Percentiles rank a stretch among this genome's conserved stretches.
Conservation (phyloP, 2,329 filamentous ascomycete genomes). For the Amylocarpus encephaloides region DNA sequence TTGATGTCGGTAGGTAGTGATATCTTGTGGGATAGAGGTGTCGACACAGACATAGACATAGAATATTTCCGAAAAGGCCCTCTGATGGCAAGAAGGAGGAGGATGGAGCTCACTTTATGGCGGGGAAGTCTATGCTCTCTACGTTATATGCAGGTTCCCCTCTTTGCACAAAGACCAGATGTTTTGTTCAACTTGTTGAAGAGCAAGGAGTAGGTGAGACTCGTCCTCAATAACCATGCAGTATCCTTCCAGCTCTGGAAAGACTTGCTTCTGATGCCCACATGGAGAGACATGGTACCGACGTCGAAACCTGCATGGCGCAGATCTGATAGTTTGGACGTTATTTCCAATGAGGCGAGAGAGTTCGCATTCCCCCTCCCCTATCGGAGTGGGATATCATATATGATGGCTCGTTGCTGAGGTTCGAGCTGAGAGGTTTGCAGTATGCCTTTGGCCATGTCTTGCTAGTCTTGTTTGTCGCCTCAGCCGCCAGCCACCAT, state of each 20-base stretch:
- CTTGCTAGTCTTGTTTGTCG: neutral
- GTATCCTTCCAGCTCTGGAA: neutral
- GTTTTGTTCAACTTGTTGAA: conserved; percentile 15
- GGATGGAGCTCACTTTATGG: conserved; percentile 21
- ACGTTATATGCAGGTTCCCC: conserved; percentile 3
- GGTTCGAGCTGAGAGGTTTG: neutral
- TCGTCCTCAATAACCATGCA: conserved; percentile 1
- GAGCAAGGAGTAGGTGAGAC: conserved; percentile 17
- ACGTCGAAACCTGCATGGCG: neutral
- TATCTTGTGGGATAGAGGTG: conserved; percentile 2
- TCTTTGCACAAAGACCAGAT: neutral
- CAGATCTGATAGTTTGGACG: neutral
- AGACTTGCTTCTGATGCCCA: conserved; percentile 14
- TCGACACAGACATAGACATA: neutral
- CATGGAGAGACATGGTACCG: neutral
- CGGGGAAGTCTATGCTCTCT: neutral
- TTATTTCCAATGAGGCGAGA: neutral
- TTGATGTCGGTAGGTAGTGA: conserved; percentile 8
- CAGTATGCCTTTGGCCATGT: neutral
- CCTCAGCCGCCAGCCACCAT: neutral
- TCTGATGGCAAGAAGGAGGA: neutral
- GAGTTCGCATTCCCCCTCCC: neutral
- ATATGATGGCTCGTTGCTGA: neutral
- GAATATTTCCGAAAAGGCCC: neutral
- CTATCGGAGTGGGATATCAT: neutral